Evolutionary conservation across 306 rosid genomes (phyloP).

Genomic region (Canavalia ensiformis): DNA sequence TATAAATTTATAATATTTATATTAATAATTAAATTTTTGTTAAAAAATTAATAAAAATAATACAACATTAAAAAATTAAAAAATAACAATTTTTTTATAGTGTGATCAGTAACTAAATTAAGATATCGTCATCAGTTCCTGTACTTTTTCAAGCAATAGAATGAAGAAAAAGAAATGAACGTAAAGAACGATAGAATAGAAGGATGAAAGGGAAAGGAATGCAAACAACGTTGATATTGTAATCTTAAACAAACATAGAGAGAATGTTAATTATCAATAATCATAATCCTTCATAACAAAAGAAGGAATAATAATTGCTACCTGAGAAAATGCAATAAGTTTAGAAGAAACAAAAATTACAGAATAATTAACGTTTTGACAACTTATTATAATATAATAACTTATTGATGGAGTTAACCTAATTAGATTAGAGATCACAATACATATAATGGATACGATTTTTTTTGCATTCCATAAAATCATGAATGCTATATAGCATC

Average conservation of each 20-base stretch:
- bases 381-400: constrained; percentile 2
- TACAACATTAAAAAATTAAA: too few species aligned
- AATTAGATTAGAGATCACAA: constrained; percentile 56
- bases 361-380: constrained; percentile 27
- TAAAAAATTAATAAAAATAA: too few species aligned
- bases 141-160: neutral
- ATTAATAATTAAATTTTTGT: too few species aligned
- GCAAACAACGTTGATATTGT: neutral
- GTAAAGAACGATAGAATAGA: neutral
- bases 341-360: constrained; percentile 33
- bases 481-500: constrained; percentile 63
- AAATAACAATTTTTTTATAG: too few species aligned
- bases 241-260: constrained; percentile 3
- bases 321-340: constrained; percentile 22
- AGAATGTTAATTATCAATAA: neutral
- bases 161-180: neutral
- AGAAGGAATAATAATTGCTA: constrained; percentile 25
- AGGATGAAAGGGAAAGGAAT: neutral
- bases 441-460: constrained; percentile 13
- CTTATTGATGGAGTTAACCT: constrained; percentile 43
- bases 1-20: too few species aligned
- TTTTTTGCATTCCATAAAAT: neutral
- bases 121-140: neutral
- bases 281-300: constrained; percentile 2
- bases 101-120: neutral